Percentiles rank a stretch among this genome's conserved stretches.
Conservation (phyloP, 2,329 filamentous ascomycete genomes). For the Epichloe brachyelytri region DNA sequence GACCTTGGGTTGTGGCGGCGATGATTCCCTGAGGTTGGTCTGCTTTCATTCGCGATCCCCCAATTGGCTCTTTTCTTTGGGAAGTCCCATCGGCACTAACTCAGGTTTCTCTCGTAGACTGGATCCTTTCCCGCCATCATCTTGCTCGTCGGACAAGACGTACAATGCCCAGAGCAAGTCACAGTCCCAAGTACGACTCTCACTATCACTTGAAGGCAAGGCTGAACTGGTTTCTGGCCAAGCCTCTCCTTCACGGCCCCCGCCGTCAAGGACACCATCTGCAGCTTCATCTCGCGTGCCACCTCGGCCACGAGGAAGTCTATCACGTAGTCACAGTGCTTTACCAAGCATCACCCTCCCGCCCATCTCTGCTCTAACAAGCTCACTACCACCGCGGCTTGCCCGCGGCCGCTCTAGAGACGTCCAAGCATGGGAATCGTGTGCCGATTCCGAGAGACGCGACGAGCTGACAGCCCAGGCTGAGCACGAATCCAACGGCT, state of each 20-base stretch:
- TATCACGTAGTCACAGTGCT: slow-evolving; percentile 62
- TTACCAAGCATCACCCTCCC: slow-evolving; percentile 45
- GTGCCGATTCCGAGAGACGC: slow-evolving; percentile 67
- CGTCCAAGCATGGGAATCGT: slow-evolving; percentile 82
- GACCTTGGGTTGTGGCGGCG: slow-evolving; percentile 23
- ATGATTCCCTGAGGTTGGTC: slow-evolving; percentile 33
- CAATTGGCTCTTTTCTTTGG: background rate
- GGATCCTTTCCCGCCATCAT: slow-evolving; percentile 30
- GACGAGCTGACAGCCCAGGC: slow-evolving; percentile 71
- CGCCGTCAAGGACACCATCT: slow-evolving; percentile 33
- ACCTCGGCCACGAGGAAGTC: slow-evolving; percentile 32
- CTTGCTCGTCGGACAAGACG: slow-evolving; percentile 29
- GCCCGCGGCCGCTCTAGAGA: slow-evolving; percentile 68
- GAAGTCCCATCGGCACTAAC: background rate
- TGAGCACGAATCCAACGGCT: slow-evolving; percentile 67
- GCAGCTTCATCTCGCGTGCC: slow-evolving; percentile 33
- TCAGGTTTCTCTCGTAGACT: slow-evolving; percentile 17
- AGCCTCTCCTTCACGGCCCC: slow-evolving; percentile 48
- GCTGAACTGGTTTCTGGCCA: slow-evolving; percentile 70
- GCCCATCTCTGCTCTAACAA: slow-evolving; percentile 39
- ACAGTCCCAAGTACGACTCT: slow-evolving; percentile 55
- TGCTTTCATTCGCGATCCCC: too few relatives aligned
- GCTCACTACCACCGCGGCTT: slow-evolving; percentile 40
- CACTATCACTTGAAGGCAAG: slow-evolving; percentile 77
- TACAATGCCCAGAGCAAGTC: slow-evolving; percentile 22